Evolutionary conservation across 75 land plant genomes (phyloP).

Genomic region (Picea sitchensis): DNA sequence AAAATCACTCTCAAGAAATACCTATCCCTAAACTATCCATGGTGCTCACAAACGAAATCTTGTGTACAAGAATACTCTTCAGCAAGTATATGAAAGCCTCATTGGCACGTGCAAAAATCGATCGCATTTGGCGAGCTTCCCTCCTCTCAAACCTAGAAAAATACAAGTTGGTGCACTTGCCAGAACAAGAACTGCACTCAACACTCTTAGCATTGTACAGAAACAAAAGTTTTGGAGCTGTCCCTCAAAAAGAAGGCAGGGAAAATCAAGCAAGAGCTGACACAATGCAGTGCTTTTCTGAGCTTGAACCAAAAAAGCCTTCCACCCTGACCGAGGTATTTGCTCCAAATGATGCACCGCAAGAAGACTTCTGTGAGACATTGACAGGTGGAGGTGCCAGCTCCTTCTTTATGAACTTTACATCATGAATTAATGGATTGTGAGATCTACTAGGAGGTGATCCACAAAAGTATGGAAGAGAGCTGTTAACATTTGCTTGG

Average conservation of each 20-base stretch:
- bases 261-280: slow-evolving; percentile 12
- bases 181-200: background rate
- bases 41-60: slow-evolving; percentile 2
- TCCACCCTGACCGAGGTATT: slow-evolving; percentile 14
- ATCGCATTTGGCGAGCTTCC: background rate
- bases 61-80: slow-evolving; percentile 9
- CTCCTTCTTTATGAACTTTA: slow-evolving; percentile 7
- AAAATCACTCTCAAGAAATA: background rate
- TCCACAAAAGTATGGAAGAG: slow-evolving; percentile 7
- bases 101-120: background rate
- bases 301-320: slow-evolving; percentile 4
- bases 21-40: background rate
- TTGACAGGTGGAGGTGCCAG: background rate
- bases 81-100: slow-evolving; percentile 1
- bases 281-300: slow-evolving; percentile 10
- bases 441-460: slow-evolving; percentile 14
- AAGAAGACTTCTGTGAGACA: slow-evolving; percentile 2
- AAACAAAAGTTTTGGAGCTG: background rate
- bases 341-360: slow-evolving; percentile 15
- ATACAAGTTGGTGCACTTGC: background rate
- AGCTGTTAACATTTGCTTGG: background rate
- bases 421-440: slow-evolving; percentile 20
- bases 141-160: background rate
- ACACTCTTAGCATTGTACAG: background rate
- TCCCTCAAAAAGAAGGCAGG: background rate